Percentiles rank a stretch among this genome's conserved stretches.
phyloP scores from a whole-genome alignment of 164 flowering plant species.

The Berberis vulgaris region DNA sequence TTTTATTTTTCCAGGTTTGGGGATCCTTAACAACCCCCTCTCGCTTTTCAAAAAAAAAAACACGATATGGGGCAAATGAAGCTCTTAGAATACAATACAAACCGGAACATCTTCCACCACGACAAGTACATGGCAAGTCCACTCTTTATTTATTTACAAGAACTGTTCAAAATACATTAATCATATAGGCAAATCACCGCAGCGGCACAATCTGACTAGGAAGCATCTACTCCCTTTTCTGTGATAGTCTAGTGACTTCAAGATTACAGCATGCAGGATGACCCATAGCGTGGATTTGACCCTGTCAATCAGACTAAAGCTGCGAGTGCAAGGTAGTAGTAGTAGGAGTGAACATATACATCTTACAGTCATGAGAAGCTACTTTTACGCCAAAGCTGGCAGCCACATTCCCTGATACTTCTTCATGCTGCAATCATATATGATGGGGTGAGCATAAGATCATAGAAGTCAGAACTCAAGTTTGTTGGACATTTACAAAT shows the following conservation, averaged over 20 bases:
- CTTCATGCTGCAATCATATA: constrained; percentile 45
- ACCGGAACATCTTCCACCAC: too few species aligned
- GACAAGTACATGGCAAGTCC: too few species aligned
- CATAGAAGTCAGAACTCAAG: too few species aligned
- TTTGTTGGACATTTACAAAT: too few species aligned
- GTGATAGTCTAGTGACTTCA: not conserved
- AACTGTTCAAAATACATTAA: too few species aligned
- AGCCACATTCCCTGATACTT: constrained; percentile 30
- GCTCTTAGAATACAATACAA: too few species aligned
- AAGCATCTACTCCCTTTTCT: not conserved
- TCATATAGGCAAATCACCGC: too few species aligned
- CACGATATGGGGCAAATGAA: too few species aligned
- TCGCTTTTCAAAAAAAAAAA: too few species aligned
- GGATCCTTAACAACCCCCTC: too few species aligned
- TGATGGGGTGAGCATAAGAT: not conserved
- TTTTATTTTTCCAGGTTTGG: too few species aligned
- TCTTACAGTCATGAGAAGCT: constrained; percentile 54
- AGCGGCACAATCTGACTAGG: not conserved
- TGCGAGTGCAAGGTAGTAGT: constrained; percentile 13
- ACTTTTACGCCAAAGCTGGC: constrained; percentile 44
- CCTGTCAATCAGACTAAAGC: constrained; percentile 2
- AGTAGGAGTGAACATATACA: constrained; percentile 59
- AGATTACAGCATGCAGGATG: not conserved
- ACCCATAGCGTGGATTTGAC: not conserved
- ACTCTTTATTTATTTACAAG: too few species aligned